These are phyloP conservation scores for Kodamaea ohmeri DNA, from an alignment of 1,139 yeast species.

Conservation along the genomic window DNA sequence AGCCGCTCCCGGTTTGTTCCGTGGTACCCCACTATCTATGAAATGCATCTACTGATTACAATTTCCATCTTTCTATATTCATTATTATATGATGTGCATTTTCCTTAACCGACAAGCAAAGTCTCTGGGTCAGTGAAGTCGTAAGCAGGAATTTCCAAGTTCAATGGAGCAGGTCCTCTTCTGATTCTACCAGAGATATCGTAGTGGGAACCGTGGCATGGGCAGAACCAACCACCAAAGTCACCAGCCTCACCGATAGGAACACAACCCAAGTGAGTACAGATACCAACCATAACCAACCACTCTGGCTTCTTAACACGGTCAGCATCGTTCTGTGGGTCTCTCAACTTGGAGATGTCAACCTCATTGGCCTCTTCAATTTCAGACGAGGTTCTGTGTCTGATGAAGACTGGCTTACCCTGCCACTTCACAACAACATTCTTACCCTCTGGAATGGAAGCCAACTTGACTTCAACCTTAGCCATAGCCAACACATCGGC, in stretches of 20 bases:
- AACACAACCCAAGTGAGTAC: conserved; percentile 99
- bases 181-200: conserved; percentile 99
- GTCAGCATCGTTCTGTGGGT: conserved; percentile 89
- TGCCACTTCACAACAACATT: conserved; percentile 99
- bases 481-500: conserved; percentile 99
- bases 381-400: conserved; percentile 95
- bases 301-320: conserved; percentile 98
- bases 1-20: too few species aligned
- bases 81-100: conserved; percentile 4
- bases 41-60: too few species aligned
- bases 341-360: conserved; percentile 76
- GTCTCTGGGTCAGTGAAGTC: conserved; percentile 76
- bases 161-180: conserved; percentile 99
- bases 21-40: too few species aligned
- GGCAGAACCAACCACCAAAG: conserved; percentile 99
- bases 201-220: conserved; percentile 99
- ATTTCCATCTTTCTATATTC: conserved; percentile 1
- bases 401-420: conserved; percentile 98
- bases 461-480: conserved; percentile 94
- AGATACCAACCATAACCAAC: conserved; percentile 98
- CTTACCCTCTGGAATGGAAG: conserved; percentile 95
- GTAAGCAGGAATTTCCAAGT: conserved; percentile 94
- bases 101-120: conserved; percentile 62
- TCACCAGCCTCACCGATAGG: conserved; percentile 99
- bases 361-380: conserved; percentile 90